Base-by-base conservation (phyloP, 2,329 filamentous ascomycete species). In the Diaporthe citriasiana region DNA sequence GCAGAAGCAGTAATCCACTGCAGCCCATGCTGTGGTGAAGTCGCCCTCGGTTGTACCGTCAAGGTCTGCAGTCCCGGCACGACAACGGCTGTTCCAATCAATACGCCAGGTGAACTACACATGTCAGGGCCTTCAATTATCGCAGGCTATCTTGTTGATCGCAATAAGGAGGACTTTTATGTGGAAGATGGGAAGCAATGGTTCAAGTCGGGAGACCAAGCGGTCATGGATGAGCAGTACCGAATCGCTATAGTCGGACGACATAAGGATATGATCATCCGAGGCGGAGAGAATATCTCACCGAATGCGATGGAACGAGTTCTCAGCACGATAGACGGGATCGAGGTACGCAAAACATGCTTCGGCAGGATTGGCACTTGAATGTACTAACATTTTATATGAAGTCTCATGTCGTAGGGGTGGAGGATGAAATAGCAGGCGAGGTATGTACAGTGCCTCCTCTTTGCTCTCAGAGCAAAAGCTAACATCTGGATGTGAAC, bases 221-320 rank as follows among this genome's bases (percentile, higher is more conserved):
- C 63, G 1, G 33, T 68, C 47, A 68, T 53, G 63, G n/a, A 68
- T 5, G 47, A 68, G 17, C 63, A 53, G 9, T 4, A 68, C 17
- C 22, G 45, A 12, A 53, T 68, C 13, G 63, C 63, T 12, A 53
- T 68, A 15, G 63, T 68, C 13, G 63, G 63, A 13, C 33, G 63
- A 40, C 53, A 68, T 5, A 68, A 68, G 47, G 63, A 53, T 12
- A 68, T 68, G 45, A 68, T 68, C 10, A 68, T 68, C 10, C 45
- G 47, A 6, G 63, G 63, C 9, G 63, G 63, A 27, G 63, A 68
- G 33, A 68, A 68, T 8, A 53, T 68, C 4, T 53, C 63, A 13
- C 47, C 63, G 7, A 68, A 40, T 15, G 30, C 47, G 33, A 68
- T 53, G 63, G 63, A 68, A 53, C 63, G 33, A 30, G 47, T 68